A percentile compares a stretch with the other conserved stretches of the same genome.
phyloP scores from a whole-genome alignment of 805 yeast species.

The Kodamaea jinghongensis region DNA sequence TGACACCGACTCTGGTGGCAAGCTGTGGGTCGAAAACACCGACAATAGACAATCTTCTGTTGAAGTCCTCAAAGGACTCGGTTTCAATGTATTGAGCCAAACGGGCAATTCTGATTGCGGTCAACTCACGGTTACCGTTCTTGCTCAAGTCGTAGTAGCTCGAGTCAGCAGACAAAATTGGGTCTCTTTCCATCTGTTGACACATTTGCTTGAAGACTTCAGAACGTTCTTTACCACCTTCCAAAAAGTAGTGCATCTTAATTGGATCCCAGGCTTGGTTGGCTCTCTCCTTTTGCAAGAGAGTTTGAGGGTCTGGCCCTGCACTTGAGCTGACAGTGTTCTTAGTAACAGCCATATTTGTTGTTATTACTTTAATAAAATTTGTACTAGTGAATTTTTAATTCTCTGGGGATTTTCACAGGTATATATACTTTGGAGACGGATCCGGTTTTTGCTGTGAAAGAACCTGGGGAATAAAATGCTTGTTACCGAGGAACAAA shows the following conservation, averaged over 20 bases:
- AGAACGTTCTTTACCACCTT: slow-evolving; percentile 49
- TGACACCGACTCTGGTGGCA: slow-evolving; percentile 83
- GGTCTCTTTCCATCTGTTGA: slow-evolving; percentile 66
- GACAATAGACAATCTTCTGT: slow-evolving; percentile 55
- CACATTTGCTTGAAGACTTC: slow-evolving; percentile 46
- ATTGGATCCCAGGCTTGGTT: slow-evolving; percentile 34
- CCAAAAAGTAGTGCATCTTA: slow-evolving; percentile 53
- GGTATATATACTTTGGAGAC: no score
- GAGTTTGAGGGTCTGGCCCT: slow-evolving; percentile 31
- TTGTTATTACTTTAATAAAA: slow-evolving; percentile 1
- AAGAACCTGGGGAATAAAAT: no score
- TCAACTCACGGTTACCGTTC: slow-evolving; percentile 54
- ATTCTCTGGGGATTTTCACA: no score
- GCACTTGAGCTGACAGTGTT: slow-evolving; percentile 11
- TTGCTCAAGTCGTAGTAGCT: slow-evolving; percentile 58
- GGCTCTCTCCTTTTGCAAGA: slow-evolving; percentile 44
- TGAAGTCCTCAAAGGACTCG: slow-evolving; percentile 44
- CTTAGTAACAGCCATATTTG: slow-evolving; percentile 8
- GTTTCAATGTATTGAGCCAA: slow-evolving; percentile 60
- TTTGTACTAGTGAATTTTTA: no score
- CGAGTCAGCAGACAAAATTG: slow-evolving; percentile 53
- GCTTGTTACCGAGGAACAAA: no score
- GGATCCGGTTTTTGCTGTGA: no score
- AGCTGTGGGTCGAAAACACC: slow-evolving; percentile 75
- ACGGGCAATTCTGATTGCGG: slow-evolving; percentile 61